These are phyloP conservation scores for Brassica juncea DNA, from an alignment of 345 rosid species.

Conservation along the genomic window DNA sequence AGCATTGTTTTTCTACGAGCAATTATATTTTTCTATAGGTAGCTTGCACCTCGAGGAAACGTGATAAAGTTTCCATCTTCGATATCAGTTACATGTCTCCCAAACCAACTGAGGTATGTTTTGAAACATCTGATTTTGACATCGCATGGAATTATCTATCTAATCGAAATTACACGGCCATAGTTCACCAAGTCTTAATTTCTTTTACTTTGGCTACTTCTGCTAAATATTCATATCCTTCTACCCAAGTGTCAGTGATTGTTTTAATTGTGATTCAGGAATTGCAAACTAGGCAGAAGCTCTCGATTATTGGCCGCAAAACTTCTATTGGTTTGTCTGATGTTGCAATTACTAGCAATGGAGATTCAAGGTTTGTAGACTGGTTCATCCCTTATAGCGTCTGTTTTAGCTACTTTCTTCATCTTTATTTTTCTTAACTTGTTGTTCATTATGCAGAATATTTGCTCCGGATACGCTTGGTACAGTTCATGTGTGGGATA, in stretches of 20 bases:
- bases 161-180: not conserved
- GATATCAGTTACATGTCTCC: constrained; percentile 80
- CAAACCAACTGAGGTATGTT: constrained; percentile 71
- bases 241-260: constrained; percentile 10
- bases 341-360: constrained; percentile 57
- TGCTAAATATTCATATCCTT: constrained; percentile 19
- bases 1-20: not conserved
- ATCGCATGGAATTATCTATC: not conserved
- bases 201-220: constrained; percentile 6
- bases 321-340: constrained; percentile 63
- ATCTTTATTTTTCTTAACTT: constrained; percentile 14
- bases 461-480: constrained; percentile 77
- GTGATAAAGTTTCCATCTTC: constrained; percentile 58
- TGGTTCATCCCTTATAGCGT: constrained; percentile 11
- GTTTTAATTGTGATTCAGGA: constrained; percentile 50
- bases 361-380: constrained; percentile 61
- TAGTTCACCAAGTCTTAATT: not conserved
- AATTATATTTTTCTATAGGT: constrained; percentile 49
- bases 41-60: constrained; percentile 68
- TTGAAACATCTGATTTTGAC: constrained; percentile 9
- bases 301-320: constrained; percentile 56
- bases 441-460: constrained; percentile 50
- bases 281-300: constrained; percentile 52
- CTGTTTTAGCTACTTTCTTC: constrained; percentile 23
- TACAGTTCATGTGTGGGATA: constrained; percentile 77